A percentile compares a stretch with the other conserved stretches of the same genome.
Conservation (phyloP, 306 rosid species). For the Inga oerstediana region DNA sequence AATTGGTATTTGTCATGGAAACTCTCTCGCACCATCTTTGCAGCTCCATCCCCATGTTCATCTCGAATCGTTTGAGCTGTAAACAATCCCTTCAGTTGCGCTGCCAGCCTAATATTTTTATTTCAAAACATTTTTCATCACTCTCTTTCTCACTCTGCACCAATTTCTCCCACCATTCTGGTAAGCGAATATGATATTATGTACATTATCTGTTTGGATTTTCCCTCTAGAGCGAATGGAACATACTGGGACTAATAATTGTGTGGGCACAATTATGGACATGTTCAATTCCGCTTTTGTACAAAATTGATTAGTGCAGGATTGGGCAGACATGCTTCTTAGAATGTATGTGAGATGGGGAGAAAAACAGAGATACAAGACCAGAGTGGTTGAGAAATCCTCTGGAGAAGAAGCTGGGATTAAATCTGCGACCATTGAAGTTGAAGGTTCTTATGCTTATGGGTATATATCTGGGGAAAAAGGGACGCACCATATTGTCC, state of each 20-base stretch:
- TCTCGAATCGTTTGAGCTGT: constrained; percentile 24
- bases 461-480: constrained; percentile 97
- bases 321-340: constrained; percentile 99
- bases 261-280: too few relatives aligned
- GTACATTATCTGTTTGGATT: not conserved
- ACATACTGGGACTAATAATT: too few relatives aligned
- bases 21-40: constrained; percentile 48
- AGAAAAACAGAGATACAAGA: constrained; percentile 88
- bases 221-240: not conserved
- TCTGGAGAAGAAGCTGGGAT: constrained; percentile 97
- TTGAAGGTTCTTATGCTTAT: constrained; percentile 95
- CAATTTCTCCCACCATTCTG: constrained; percentile 34
- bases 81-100: constrained; percentile 31
- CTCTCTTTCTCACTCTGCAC: constrained; percentile 36
- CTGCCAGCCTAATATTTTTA: constrained; percentile 6
- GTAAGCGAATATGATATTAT: constrained; percentile 33
- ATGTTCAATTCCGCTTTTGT: constrained; percentile 38
- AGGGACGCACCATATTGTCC: constrained; percentile 91
- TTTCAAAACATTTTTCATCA: constrained; percentile 28
- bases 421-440: constrained; percentile 88
- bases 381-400: constrained; percentile 89
- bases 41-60: constrained; percentile 29
- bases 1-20: constrained; percentile 81
- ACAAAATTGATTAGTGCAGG: constrained; percentile 81
- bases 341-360: constrained; percentile 97